Conservation (phyloP, 192 early-diverging fungal genomes). For the Podila epigama region DNA sequence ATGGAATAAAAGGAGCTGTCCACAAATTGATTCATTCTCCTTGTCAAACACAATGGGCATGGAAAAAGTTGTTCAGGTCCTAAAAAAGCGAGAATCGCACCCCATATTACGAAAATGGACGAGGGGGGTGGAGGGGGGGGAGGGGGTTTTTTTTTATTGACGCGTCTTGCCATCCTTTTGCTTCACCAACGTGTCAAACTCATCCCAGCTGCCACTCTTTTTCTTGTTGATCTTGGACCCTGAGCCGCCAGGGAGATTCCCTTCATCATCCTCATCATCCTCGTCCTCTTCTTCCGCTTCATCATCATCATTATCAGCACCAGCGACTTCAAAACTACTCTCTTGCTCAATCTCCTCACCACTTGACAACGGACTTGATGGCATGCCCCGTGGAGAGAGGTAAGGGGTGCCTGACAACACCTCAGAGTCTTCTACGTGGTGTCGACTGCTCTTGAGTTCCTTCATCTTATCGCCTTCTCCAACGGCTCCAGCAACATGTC, state of each 20-base stretch:
- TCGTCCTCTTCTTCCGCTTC: slow-evolving; percentile 22
- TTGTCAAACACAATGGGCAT: too few relatives aligned
- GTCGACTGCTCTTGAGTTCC: neutral
- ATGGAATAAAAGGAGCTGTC: too few relatives aligned
- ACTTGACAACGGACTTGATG: slow-evolving; percentile 32
- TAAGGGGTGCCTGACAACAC: neutral
- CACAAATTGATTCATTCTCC: too few relatives aligned
- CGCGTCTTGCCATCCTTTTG: slow-evolving; percentile 12
- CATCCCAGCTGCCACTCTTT: slow-evolving; percentile 37
- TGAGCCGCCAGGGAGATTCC: slow-evolving; percentile 19
- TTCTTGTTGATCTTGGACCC: slow-evolving; percentile 25
- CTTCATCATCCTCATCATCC: slow-evolving; percentile 27
- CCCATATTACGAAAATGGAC: too few relatives aligned
- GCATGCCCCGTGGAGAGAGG: neutral
- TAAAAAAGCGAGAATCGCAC: too few relatives aligned
- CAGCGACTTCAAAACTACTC: slow-evolving; percentile 45
- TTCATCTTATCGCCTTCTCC: slow-evolving; percentile 2
- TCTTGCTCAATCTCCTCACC: slow-evolving; percentile 48
- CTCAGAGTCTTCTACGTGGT: too few relatives aligned
- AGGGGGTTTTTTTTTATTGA: neutral
- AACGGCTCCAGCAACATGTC: slow-evolving; percentile 1
- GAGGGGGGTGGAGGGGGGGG: neutral
- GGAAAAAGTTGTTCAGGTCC: too few relatives aligned
- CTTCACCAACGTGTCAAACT: slow-evolving; percentile 37
- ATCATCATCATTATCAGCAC: slow-evolving; percentile 9